Percentiles rank a stretch among this genome's conserved stretches.
These are phyloP conservation scores for Stereum hirsutum DNA, from an alignment of 1,284 basidiomycete genomes.

Conservation along the genomic window DNA sequence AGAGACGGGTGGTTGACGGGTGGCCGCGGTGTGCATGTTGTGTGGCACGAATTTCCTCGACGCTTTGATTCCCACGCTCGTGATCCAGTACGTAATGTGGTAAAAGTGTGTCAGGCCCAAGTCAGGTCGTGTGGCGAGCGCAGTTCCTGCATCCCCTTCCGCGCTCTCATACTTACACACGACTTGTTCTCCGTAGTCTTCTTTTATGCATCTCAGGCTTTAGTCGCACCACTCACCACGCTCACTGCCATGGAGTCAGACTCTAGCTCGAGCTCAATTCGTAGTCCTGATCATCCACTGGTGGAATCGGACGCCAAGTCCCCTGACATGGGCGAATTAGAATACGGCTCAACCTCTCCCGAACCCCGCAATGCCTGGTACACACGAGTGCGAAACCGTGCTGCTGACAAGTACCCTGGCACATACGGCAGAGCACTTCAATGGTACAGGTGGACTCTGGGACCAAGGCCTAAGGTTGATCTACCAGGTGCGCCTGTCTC, in stretches of 20 bases:
- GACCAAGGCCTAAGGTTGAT: slow-evolving; percentile 51
- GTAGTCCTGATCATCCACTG: slow-evolving; percentile 2
- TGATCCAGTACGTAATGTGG: too few species aligned
- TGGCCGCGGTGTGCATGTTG: too few species aligned
- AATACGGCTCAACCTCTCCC: neutral
- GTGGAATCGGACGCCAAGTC: neutral
- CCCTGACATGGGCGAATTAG: neutral
- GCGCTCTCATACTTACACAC: too few species aligned
- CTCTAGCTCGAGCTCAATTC: slow-evolving; percentile 18
- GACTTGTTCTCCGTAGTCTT: too few species aligned
- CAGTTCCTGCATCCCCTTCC: too few species aligned
- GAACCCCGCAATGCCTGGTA: neutral
- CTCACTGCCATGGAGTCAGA: slow-evolving; percentile 15
- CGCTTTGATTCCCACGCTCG: too few species aligned
- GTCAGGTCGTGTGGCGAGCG: too few species aligned
- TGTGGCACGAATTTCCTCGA: too few species aligned
- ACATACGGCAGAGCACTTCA: slow-evolving; percentile 16
- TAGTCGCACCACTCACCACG: too few species aligned
- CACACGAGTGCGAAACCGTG: neutral
- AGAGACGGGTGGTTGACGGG: too few species aligned
- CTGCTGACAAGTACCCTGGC: slow-evolving; percentile 9
- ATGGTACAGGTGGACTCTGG: slow-evolving; percentile 35
- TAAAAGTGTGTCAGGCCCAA: too few species aligned
- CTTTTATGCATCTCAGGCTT: neutral
- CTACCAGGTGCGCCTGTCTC: slow-evolving; percentile 36